Conservation (phyloP, 352 stramenopile species). For the Globisporangium megalacanthum region DNA sequence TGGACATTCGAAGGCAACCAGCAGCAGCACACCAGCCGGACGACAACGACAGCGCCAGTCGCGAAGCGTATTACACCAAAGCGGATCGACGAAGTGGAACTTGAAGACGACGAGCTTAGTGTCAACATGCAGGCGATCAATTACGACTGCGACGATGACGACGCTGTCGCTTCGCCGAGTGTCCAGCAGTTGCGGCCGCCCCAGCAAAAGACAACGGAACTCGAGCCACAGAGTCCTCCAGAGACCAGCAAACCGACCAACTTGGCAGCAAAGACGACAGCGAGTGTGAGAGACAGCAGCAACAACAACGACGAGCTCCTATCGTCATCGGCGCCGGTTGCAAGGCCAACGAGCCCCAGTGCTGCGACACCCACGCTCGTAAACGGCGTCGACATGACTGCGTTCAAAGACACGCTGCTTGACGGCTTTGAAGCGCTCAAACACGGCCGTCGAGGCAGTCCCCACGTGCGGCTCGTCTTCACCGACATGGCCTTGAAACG, state of each 20-base stretch:
- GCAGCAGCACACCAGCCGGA: background rate
- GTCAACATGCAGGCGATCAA: slow-evolving; percentile 26
- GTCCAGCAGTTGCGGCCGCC: slow-evolving; percentile 1
- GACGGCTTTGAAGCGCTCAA: slow-evolving; percentile 75
- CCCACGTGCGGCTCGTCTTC: slow-evolving; percentile 62
- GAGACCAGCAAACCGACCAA: background rate
- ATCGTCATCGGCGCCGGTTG: background rate
- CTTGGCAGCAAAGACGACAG: background rate
- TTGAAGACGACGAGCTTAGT: slow-evolving; percentile 26
- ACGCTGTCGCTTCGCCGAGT: background rate
- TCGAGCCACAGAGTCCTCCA: background rate
- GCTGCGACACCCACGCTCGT: slow-evolving; percentile 3
- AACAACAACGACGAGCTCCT: slow-evolving; percentile 15
- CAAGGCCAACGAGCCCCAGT: background rate
- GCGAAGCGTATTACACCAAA: slow-evolving; percentile 19
- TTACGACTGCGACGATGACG: slow-evolving; percentile 25
- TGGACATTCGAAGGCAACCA: slow-evolving; percentile 4
- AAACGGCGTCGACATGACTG: slow-evolving; percentile 34
- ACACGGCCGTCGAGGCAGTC: slow-evolving; percentile 57
- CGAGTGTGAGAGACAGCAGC: slow-evolving; percentile 5
- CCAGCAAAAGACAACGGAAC: background rate
- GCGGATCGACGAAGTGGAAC: slow-evolving; percentile 48
- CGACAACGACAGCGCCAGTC: background rate
- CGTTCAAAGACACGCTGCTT: slow-evolving; percentile 58
- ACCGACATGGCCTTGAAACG: slow-evolving; percentile 71